Percentiles rank a stretch among this genome's conserved stretches.
Conservation (phyloP, 1,284 basidiomycete species). For the Tilletia horrida region DNA sequence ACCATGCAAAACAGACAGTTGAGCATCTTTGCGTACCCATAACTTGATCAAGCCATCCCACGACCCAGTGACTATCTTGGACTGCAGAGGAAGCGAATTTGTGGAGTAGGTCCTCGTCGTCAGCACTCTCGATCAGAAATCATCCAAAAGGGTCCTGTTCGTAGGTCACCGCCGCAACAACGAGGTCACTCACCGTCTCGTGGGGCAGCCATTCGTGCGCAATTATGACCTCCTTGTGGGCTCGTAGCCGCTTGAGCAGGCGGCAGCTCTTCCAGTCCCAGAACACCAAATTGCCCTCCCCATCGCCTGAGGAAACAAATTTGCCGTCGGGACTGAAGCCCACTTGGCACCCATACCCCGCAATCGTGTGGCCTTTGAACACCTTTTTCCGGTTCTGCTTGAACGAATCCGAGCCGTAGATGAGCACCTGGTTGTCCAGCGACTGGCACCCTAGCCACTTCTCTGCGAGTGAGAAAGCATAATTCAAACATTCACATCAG, state of each 20-base stretch:
- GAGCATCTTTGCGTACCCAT: conserved; percentile 62
- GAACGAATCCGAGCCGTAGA: conserved; percentile 91
- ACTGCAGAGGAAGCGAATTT: conserved; percentile 2
- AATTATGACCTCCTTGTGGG: conserved; percentile 91
- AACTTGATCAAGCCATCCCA: conserved; percentile 97
- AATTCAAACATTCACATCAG: too few species aligned
- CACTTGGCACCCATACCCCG: conserved; percentile 93
- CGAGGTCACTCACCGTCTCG: conserved; percentile 68
- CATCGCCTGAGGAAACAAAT: conserved; percentile 93
- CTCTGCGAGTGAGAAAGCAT: conserved; percentile 59
- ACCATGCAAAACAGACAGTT: neutral
- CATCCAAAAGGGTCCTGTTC: too few species aligned
- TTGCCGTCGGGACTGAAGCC: conserved; percentile 97
- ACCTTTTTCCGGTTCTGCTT: conserved; percentile 96
- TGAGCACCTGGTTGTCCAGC: conserved; percentile 93
- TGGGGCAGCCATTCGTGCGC: conserved; percentile 97
- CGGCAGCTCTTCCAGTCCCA: conserved; percentile 99
- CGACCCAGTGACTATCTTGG: conserved; percentile 86
- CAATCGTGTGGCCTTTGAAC: conserved; percentile 91
- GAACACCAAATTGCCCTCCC: conserved; percentile 89
- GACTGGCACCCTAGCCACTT: conserved; percentile 97
- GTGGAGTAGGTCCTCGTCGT: too few species aligned
- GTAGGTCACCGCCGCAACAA: neutral
- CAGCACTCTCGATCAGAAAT: neutral
- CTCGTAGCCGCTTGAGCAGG: conserved; percentile 81